A percentile compares a stretch with the other conserved stretches of the same genome.
These are phyloP conservation scores for Penicillium longicatenatum DNA, from an alignment of 495 filamentous ascomycete species.

Conservation along the genomic window DNA sequence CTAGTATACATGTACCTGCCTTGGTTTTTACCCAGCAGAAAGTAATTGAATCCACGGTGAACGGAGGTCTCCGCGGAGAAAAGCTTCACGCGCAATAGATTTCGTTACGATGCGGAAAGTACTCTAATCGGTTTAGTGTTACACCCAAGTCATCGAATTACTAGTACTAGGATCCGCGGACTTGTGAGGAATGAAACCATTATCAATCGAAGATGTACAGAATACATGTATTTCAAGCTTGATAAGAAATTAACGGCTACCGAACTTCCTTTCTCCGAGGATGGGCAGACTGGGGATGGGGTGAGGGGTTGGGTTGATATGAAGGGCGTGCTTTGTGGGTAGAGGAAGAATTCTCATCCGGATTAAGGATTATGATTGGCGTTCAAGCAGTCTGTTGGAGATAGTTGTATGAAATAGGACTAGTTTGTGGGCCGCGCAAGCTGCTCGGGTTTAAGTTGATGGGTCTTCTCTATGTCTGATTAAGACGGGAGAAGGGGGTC, in stretches of 20 bases:
- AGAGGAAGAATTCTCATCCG: not conserved
- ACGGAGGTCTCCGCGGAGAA: conserved; percentile 7
- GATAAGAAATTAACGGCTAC: not conserved
- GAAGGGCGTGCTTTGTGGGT: not conserved
- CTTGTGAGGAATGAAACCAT: not conserved
- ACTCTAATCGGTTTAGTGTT: not conserved
- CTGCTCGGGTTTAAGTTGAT: not conserved
- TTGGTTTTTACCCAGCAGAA: not conserved
- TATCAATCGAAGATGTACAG: not conserved
- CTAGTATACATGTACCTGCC: not conserved
- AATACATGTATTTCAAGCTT: not conserved
- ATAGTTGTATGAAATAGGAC: not conserved
- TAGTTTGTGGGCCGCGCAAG: conserved; percentile 1
- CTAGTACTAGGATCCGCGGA: not conserved
- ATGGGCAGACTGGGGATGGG: not conserved
- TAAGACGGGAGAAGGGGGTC: too few relatives aligned
- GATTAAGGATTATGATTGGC: not conserved
- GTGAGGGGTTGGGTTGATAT: not conserved
- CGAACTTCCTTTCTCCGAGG: conserved; percentile 6
- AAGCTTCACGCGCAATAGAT: too few relatives aligned
- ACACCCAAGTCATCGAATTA: not conserved
- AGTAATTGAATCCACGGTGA: not conserved
- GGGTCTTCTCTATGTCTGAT: not conserved
- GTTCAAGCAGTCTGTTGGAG: not conserved
- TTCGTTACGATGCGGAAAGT: not conserved